Percentiles rank a stretch among this genome's conserved stretches.
Evolutionary conservation across 148 eudicot genomes (phyloP).

Genomic region (Bassia scoparia): DNA sequence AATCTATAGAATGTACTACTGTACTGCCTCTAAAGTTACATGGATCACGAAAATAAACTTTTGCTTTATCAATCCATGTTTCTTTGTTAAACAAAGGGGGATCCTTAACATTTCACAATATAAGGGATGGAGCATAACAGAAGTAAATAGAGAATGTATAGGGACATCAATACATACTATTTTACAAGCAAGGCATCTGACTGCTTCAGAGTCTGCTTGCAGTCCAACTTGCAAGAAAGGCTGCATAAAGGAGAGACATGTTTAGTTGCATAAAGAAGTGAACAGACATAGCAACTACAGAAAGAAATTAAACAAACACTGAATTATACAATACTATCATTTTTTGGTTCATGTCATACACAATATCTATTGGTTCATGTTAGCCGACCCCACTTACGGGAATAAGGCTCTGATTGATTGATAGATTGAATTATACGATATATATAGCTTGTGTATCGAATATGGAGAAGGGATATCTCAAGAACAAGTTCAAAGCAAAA

Average conservation of each 20-base stretch:
- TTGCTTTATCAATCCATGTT: no score
- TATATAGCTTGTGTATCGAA: background rate
- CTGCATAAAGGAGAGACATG: slow-evolving; percentile 40
- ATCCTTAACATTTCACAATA: no score
- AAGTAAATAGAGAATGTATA: background rate
- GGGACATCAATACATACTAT: slow-evolving; percentile 46
- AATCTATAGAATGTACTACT: no score
- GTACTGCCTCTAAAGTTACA: no score
- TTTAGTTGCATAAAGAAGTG: background rate
- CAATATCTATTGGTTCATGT: no score
- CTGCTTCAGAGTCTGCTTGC: slow-evolving; percentile 70
- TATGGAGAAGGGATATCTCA: background rate
- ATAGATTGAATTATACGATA: background rate
- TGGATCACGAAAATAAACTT: no score
- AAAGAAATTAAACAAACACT: background rate
- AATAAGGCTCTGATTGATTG: no score
- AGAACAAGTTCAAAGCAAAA: background rate
- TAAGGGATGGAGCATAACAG: background rate
- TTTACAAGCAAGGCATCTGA: slow-evolving; percentile 70
- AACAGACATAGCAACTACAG: background rate
- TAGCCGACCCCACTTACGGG: no score
- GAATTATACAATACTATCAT: background rate
- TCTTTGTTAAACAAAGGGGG: no score
- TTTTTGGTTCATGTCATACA: no score
- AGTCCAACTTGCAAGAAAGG: slow-evolving; percentile 79